Base-by-base conservation (phyloP, 2,329 filamentous ascomycete species). In the Epichloe coenophiala region DNA sequence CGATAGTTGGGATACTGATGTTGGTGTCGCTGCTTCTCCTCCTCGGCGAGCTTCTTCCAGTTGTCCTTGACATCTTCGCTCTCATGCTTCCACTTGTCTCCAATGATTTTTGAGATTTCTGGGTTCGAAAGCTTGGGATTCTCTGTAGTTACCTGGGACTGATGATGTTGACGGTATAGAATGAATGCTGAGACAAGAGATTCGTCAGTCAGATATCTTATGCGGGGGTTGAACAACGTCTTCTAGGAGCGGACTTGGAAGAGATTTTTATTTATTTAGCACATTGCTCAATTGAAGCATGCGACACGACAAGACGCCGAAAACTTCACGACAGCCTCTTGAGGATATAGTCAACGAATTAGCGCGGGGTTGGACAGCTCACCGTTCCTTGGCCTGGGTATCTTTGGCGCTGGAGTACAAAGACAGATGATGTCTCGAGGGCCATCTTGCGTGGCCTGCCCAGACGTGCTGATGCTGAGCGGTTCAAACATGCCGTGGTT, bases 41-140 rank as follows among this genome's bases (percentile, higher is more conserved):
- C 86, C 69, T 94, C 88, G 53, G 93, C 93, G 51, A 95, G 77
- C 54, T 77, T 76, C 66, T 93, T 95, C 93, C 93, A 98, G 64
- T 83, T 78, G 56, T 82, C 79, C 68, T 95, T 95, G 51, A 83
- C 76, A 49, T 86, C 80, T 23, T 84, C 76, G 4, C 81, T 70
- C 61, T 94, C 83, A 51, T 81, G 77, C 61, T 84, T 82, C 93
- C 93, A 98, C 77, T 90, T 84, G 65, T 88, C 81, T 48, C 91
- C 91, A 58, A 97, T 95, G 59, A 97, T 94, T 69, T 96, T 96
- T 57, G 91, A 96, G 59, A 97, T 95, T 48, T 96, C 88, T 3
- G 91, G 91, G 67, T 97, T 97, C 44, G 90, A 83, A 56, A 96
- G 79, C 43, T 88, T 86, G n/a, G 90, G 91, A 61, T 96, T 80